These are phyloP conservation scores for Talaromyces rugulosus DNA, from an alignment of 2,329 filamentous ascomycete species.

Conservation along the genomic window DNA sequence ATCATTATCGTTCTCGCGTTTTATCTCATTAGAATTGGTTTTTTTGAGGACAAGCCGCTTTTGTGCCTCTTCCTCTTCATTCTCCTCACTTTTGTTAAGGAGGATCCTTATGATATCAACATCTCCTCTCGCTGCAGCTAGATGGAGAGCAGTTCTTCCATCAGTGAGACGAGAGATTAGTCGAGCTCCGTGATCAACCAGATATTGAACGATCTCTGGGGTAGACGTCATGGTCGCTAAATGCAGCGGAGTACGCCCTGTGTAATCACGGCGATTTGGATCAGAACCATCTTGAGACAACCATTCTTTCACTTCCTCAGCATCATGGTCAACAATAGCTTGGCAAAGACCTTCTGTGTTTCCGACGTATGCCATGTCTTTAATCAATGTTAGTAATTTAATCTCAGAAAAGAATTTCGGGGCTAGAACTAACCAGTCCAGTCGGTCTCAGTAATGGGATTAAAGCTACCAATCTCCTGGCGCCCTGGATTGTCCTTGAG, in stretches of 20 bases:
- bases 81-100: constrained; percentile 68
- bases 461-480: constrained; percentile 69
- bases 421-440: constrained; percentile 56
- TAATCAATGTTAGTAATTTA: neutral
- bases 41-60: constrained; percentile 21
- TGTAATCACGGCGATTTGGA: constrained; percentile 71
- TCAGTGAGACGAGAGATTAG: constrained; percentile 72
- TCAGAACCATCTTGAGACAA: constrained; percentile 63
- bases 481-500: constrained; percentile 77
- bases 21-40: constrained; percentile 14
- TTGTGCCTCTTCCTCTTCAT: constrained; percentile 61
- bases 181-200: constrained; percentile 69
- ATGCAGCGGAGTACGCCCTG: constrained; percentile 73
- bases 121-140: constrained; percentile 68
- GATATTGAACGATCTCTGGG: constrained; percentile 63
- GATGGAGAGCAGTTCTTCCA: constrained; percentile 75
- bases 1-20: constrained; percentile 25
- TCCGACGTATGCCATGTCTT: constrained; percentile 81
- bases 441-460: constrained; percentile 74
- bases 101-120: constrained; percentile 66
- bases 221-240: constrained; percentile 67
- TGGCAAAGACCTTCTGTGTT: constrained; percentile 74
- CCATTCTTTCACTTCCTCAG: constrained; percentile 69
- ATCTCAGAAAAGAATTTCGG: neutral
- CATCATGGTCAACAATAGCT: constrained; percentile 71